Evolutionary conservation across 2,329 filamentous ascomycete genomes (phyloP), one percentile per base, ranked within the genome.

Genomic region (Fusarium oxysporum): DNA sequence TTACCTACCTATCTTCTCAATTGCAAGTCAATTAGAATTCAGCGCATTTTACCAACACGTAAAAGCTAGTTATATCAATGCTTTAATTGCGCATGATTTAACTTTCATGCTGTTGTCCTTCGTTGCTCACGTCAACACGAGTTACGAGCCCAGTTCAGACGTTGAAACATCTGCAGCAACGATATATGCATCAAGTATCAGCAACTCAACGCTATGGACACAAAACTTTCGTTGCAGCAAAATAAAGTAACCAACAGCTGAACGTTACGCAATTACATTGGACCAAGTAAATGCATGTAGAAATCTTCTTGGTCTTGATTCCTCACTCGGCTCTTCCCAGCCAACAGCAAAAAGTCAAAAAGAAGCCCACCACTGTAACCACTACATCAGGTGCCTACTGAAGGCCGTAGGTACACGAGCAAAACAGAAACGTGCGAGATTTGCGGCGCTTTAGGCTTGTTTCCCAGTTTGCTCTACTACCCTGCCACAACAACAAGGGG

Each of bases 401-500:
- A 17, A 23, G 28, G n/a, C n/a, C 21, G 30, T 48, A 28, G 19
- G 19, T 38, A 41, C 21, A 47, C 41, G 30, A 62, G 51, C n/a
- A 25, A 13, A 25, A 57, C 43, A 51, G 54, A 65, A 69, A 59
- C 59, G 40, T 53, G 50, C 44, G 44, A 66, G 41, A 59, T 48
- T 56, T 71, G 25, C 45, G 64, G 63, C 58, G 58, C 45, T 58
- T 40, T 33, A 44, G 54, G 54, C 54, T 48, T 19, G 30, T 41
- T 45, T 47, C 41, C 41, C 45, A 37, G 43, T 44, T 13, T 35
- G 53, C 53, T 50, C 38, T 33, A 47, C 23, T 51, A 32, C 30
- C 37, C 60, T 38, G 33, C 30, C 30, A 51, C 23, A 41, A 62
- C 38, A 17, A 55, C 56, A 68, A 30, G 43, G 61, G 37, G 56